Evolutionary conservation across 352 stramenopile genomes (phyloP).

Genomic region (Phytophthora europaea): DNA sequence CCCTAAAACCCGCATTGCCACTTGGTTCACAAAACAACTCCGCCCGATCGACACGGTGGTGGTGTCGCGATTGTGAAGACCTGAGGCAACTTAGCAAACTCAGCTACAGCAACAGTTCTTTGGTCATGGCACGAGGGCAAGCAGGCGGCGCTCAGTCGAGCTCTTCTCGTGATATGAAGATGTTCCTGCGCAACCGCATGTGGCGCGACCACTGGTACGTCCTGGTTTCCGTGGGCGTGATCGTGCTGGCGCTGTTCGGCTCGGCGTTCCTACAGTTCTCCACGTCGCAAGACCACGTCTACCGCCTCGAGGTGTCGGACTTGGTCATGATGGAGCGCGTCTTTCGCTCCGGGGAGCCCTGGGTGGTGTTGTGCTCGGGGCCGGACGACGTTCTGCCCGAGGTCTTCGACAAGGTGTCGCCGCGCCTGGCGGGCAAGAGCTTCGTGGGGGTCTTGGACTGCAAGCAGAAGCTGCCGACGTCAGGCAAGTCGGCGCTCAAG

Average conservation of each 20-base stretch:
- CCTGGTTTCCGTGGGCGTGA: constrained; percentile 50
- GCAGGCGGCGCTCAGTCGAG: constrained; percentile 45
- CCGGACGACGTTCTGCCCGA: constrained; percentile 78
- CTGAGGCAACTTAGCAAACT: neutral
- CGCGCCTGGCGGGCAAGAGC: constrained; percentile 63
- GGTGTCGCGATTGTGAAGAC: no score
- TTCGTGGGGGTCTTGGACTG: constrained; percentile 84
- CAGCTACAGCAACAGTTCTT: no score
- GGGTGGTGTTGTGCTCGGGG: constrained; percentile 80
- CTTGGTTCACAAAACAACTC: no score
- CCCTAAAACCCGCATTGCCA: no score
- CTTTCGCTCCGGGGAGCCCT: constrained; percentile 84
- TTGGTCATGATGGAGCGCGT: constrained; percentile 66
- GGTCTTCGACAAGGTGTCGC: constrained; percentile 73
- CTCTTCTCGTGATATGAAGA: constrained; percentile 81
- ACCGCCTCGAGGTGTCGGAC: constrained; percentile 72
- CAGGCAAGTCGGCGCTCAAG: constrained; percentile 67
- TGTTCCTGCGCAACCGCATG: constrained; percentile 87
- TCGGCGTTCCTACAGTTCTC: constrained; percentile 76
- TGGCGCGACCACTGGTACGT: constrained; percentile 83
- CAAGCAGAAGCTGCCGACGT: constrained; percentile 56
- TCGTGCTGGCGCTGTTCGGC: constrained; percentile 74
- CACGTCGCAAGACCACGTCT: constrained; percentile 66
- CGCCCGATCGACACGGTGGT: no score
- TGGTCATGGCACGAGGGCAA: constrained; percentile 39